Evolutionary conservation across 2,329 filamentous ascomycete species (phyloP), one percentile per base, ranked within the genome.

Genomic region (Clarireedia hainanense): DNA sequence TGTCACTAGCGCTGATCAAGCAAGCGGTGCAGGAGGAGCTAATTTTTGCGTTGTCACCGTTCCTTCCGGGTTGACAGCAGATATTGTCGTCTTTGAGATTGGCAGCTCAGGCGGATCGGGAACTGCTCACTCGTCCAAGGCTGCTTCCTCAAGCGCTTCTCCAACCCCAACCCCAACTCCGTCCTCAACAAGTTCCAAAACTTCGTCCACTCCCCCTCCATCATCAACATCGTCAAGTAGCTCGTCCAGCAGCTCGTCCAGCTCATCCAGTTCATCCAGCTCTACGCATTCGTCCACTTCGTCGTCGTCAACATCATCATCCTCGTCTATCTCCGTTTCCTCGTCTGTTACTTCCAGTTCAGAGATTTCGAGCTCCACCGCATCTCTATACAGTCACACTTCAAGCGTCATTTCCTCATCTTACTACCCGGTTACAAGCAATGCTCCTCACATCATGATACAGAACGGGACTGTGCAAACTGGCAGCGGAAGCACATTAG

Each of bases 11-110:
- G 70, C 76, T 17, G 70, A 76, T 20, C 67, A 71, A 30, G 74
- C 80, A 40, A 71, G 72, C 15, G 87, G 88, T 50, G 88, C 86
- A 15, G 86, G 86, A 30, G 83, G 80, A 63, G 80, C 83, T 17
- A 74, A 76, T 43, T 91, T 89, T 71, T 92, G 88, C 64, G 87
- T 91, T 48, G 88, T 88, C 12, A 91, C 88, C 14, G 83, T 90
- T 15, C 76, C 83, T 45, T 79, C 80, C 63, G 88, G 88, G 26
- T 71, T 72, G 48, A 81, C 76, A 54, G 88, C 86, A 45, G 82
- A 81, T 64, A 81, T 91, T 60, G 80, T 89, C 26, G 80, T 88
- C 30, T 80, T 79, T 62, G 70, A 73, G n/a, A 63, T 67, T 42
- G 70, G 68, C 4, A 51, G 52, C 43, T 60, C 60, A 6, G 47